phyloP scores from a whole-genome alignment of 768 basidiomycete species.

The Mycena olivaceomarginata region DNA sequence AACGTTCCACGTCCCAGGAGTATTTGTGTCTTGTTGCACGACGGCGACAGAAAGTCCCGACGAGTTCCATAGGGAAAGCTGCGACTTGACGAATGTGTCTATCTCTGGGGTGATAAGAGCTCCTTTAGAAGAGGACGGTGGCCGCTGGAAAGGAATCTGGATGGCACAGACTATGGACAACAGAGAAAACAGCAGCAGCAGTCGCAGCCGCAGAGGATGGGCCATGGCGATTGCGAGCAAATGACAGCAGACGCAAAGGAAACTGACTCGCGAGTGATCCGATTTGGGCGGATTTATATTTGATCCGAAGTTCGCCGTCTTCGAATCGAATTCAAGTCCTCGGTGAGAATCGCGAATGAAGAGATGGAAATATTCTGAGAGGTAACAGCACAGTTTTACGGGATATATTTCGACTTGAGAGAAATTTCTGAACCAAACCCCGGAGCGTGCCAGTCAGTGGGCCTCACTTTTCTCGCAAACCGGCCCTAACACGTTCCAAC shows the following conservation, averaged over 20 bases:
- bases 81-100: slow-evolving; percentile 33
- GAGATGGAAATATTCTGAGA: too few species aligned
- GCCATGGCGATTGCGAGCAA: too few species aligned
- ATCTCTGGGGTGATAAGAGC: slow-evolving; percentile 39
- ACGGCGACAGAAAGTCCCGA: slow-evolving; percentile 64
- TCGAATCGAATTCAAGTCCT: too few species aligned
- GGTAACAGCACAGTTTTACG: too few species aligned
- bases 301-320: too few species aligned
- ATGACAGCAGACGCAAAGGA: too few species aligned
- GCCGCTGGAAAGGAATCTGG: slow-evolving; percentile 30
- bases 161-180: not conserved
- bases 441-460: not conserved
- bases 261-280: too few species aligned
- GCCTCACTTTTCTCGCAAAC: not conserved
- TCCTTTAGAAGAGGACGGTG: not conserved
- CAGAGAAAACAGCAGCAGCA: not conserved
- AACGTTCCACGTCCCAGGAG: slow-evolving; percentile 54
- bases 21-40: slow-evolving; percentile 55
- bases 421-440: too few species aligned
- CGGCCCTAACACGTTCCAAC: not conserved
- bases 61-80: slow-evolving; percentile 60
- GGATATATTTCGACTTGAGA: too few species aligned
- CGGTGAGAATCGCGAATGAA: too few species aligned
- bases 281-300: too few species aligned
- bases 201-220: too few species aligned